phyloP scores from a whole-genome alignment of 179 eudicot species.

The Carnegiea gigantea region DNA sequence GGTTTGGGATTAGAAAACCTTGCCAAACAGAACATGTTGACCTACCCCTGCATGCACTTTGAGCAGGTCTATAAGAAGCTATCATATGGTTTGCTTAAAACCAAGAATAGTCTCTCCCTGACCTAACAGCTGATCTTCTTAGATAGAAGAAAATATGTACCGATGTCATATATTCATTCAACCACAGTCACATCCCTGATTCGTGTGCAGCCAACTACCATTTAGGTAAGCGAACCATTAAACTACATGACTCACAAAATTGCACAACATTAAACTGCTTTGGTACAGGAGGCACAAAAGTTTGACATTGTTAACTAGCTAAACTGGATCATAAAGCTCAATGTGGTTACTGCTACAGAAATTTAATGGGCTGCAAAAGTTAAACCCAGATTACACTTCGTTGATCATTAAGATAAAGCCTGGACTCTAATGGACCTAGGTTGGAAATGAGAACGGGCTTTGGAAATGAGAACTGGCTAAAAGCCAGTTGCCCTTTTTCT shows the following conservation, averaged over 20 bases:
- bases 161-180: not conserved
- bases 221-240: not conserved
- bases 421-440: not conserved
- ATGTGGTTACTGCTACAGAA: not conserved
- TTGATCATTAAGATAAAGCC: not conserved
- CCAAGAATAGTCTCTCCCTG: not conserved
- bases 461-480: not conserved
- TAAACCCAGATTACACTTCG: too few relatives aligned
- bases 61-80: not conserved
- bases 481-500: not conserved
- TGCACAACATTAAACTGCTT: not conserved
- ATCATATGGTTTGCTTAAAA: not conserved
- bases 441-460: not conserved
- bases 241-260: not conserved
- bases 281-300: not conserved
- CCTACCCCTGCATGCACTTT: too few relatives aligned
- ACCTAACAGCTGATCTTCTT: not conserved
- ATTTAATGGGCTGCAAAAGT: not conserved
- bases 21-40: too few relatives aligned
- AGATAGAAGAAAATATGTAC: not conserved
- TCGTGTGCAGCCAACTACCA: not conserved
- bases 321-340: not conserved
- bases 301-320: not conserved
- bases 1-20: too few relatives aligned
- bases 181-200: not conserved